Base-by-base conservation (phyloP, 2,329 filamentous ascomycete genomes). In the Teratosphaeria destructans region DNA sequence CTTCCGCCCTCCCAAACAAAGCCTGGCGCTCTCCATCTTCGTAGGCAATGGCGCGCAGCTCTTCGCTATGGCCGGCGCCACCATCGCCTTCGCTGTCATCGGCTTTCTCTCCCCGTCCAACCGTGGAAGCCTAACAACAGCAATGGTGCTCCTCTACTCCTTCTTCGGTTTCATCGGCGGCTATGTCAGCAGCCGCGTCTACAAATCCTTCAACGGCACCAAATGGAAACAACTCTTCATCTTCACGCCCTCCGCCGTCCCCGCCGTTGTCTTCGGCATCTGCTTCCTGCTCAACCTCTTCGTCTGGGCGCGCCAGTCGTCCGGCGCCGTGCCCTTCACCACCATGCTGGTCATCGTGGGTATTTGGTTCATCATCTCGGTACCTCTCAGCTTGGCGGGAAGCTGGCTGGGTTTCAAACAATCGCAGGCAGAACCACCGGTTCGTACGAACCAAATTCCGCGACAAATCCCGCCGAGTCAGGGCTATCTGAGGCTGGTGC, bases 221-320 rank as follows among this genome's bases (percentile, higher is more conserved):
- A 82, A 87, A 63, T 99, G 94, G 94, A 97, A 96, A 79, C 78
- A 90, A 63, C 95, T 95, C 75, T 96, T 99, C 71, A 82, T 85
- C 53, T 81, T 94, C 68, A 99, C 95, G 0, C 94, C 94, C 0
- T 72, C 93, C 5, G 80, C 95, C 52, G 85, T 97, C 7, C 94
- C 94, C 0, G 88, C 85, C 52, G 83, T 95, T 61, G 90, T 96
- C 57, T 99, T 99, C 71, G 74, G 79, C 37, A 83, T 82, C 49
- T 99, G 97, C 79, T 97, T 99, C 83, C 80, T 96, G 52, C 84
- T 99, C 60, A 92, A 99, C 74, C 82, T 99, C 53, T 96, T 99
- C 79, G 85, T 99, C 52, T 97, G 94, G 91, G 90, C 89, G 52
- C 91, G 95, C 69, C 81, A 87, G 59, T 95, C 93, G 1, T 95